Evolutionary conservation across 2,329 filamentous ascomycete genomes (phyloP), one percentile per base, ranked within the genome.

Genomic region (Trichoderma koningiopsis): DNA sequence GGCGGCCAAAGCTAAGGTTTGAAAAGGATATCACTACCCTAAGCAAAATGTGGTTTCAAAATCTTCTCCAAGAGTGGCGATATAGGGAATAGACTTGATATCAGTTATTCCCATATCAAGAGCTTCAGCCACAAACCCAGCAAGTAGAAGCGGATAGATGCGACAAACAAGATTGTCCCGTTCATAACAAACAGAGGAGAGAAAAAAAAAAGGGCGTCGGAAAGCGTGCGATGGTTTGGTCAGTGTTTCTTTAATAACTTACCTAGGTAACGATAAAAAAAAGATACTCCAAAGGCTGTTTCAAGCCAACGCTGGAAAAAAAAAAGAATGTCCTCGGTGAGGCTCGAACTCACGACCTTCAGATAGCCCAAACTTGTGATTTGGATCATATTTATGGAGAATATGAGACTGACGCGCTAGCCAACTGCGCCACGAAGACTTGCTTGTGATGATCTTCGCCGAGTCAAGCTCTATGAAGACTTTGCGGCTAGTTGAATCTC

Each of bases 331-430:
- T 81, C 79, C 80, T 81, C 77, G 77, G 80, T 78, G 79, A 84
- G 81, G 75, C 76, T 82, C 79, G 85, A 86, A 79, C 84, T 85
- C 81, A 79, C 79, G 81, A 81, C 81, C 81, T 83, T 82, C 82
- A 81, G 75, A 76, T 76, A 37, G 68, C 75, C 72, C 73, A 74
- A 71, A 58, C 61, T 70, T 55, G n/a, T 24, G 61, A 76, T 80
- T 79, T 73, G 72, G 70, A 72, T 74, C 71, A 73, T 56, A 70
- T 62, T 35, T 47, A 70, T 69, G 29, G 40, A 43, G 27, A 59
- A 70, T 70, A 66, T 67, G 72, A 75, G 74, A 75, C 73, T 73
- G 72, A 74, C 73, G 72, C 73, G 70, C 73, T 73, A 73, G 70
- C 73, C 73, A 75, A 75, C 73, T 75, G 73, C 71, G 73, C 73